Evolutionary conservation across 2,329 filamentous ascomycete species (phyloP).

Genomic region (Microdochium bolleyi): DNA sequence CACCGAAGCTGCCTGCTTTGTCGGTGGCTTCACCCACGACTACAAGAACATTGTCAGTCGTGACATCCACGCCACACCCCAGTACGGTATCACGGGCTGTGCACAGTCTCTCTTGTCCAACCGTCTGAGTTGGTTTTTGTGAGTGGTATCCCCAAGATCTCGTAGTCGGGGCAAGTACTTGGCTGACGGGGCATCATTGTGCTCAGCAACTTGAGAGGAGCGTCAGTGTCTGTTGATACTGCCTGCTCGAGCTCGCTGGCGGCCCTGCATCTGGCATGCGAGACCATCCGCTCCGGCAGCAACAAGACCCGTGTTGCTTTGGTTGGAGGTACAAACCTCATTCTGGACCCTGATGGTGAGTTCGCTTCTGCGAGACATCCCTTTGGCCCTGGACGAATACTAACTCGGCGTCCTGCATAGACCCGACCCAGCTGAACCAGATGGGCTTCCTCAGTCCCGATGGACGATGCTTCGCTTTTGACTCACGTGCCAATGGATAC

Average conservation of each 20-base stretch:
- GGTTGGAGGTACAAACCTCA: conserved; percentile 4
- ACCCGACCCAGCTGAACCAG: conserved; percentile 4
- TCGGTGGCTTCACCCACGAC: conserved; percentile 16
- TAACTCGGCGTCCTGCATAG: no score
- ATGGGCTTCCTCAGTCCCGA: conserved; percentile 26
- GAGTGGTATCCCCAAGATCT: neutral
- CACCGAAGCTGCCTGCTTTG: conserved; percentile 18
- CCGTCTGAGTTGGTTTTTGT: conserved; percentile 20
- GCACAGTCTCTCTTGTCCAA: conserved; percentile 8
- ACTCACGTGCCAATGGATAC: conserved; percentile 8
- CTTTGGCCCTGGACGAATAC: no score
- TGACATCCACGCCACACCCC: conserved; percentile 8
- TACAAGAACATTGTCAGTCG: conserved; percentile 10
- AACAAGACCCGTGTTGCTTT: conserved; percentile 1
- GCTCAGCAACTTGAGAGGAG: conserved; percentile 19
- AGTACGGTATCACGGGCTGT: conserved; percentile 7
- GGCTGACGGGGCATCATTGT: conserved; percentile 26
- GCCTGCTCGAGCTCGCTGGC: conserved; percentile 26
- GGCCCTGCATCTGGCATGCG: conserved; percentile 15
- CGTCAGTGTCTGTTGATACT: conserved; percentile 23
- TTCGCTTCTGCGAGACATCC: no score
- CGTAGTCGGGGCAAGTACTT: neutral
- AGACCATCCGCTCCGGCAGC: conserved; percentile 4
- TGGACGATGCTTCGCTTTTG: conserved; percentile 4
- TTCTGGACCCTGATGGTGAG: conserved; percentile 2